A percentile compares a stretch with the other conserved stretches of the same genome.
Conservation (phyloP, 2,329 filamentous ascomycete species). For the Colletotrichum sp. region DNA sequence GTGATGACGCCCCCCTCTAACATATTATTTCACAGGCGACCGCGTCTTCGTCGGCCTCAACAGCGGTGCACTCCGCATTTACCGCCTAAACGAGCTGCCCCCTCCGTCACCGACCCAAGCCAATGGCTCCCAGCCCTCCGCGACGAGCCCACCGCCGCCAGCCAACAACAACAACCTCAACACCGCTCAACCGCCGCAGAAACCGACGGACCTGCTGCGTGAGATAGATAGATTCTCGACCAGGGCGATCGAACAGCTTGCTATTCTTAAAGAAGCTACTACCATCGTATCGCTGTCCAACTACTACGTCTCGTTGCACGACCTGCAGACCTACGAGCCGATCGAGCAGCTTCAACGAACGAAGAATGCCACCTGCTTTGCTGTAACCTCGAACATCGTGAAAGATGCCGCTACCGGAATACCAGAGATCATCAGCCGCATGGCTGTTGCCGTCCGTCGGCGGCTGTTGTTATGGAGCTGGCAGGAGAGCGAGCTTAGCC, state of each 20-base stretch:
- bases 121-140: constrained; percentile 33
- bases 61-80: constrained; percentile 86
- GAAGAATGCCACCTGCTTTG: constrained; percentile 88
- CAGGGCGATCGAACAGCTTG: constrained; percentile 89
- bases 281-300: constrained; percentile 91
- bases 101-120: constrained; percentile 40
- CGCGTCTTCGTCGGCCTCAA: constrained; percentile 90
- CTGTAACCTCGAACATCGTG: constrained; percentile 93
- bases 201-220: constrained; percentile 81
- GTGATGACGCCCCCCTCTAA: not conserved
- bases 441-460: constrained; percentile 93
- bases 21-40: constrained; percentile 65
- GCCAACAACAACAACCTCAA: not conserved
- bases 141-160: constrained; percentile 31
- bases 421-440: constrained; percentile 87
- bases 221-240: constrained; percentile 95
- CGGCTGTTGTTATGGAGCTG: constrained; percentile 91
- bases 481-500: constrained; percentile 88
- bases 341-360: constrained; percentile 82
- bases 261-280: constrained; percentile 93
- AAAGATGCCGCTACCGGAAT: constrained; percentile 87
- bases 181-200: constrained; percentile 35
- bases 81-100: constrained; percentile 79
- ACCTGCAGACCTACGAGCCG: constrained; percentile 82
- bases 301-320: constrained; percentile 86